Conservation (phyloP, 1,139 yeast genomes). For the Saccharomycopsis hybrid region DNA sequence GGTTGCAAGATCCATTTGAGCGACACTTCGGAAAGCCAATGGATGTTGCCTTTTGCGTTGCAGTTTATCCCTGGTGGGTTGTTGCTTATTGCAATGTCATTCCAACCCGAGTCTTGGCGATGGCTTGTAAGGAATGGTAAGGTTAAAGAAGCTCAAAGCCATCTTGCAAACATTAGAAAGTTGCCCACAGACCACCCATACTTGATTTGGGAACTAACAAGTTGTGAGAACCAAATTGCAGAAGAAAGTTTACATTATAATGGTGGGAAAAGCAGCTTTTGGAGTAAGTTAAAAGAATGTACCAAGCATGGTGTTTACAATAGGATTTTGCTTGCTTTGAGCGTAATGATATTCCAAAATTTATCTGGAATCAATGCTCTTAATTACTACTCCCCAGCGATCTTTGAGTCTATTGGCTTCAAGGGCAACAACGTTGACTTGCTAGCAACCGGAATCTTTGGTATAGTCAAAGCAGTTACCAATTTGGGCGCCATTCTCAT, state of each 20-base stretch:
- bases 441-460: conserved; percentile 54
- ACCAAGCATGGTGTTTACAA: conserved; percentile 38
- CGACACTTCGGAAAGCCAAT: conserved; percentile 5
- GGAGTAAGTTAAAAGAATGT: conserved; percentile 28
- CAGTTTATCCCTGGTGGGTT: conserved; percentile 40
- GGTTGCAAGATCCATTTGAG: conserved; percentile 30
- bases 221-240: conserved; percentile 5
- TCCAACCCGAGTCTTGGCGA: conserved; percentile 44
- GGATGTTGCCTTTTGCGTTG: conserved; percentile 20
- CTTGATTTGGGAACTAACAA: conserved; percentile 44
- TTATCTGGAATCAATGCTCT: conserved; percentile 61
- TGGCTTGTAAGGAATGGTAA: conserved; percentile 35
- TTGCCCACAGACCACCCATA: conserved; percentile 46
- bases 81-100: conserved; percentile 35
- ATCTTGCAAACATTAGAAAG: conserved; percentile 41
- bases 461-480: conserved; percentile 42
- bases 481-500: conserved; percentile 39
- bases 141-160: conserved; percentile 33
- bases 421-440: conserved; percentile 37
- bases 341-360: conserved; percentile 49
- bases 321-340: conserved; percentile 39
- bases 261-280: conserved; percentile 30
- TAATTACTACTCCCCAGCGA: conserved; percentile 51
- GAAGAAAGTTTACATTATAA: conserved; percentile 37
- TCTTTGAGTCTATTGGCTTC: conserved; percentile 48